These are phyloP conservation scores for Rhizopogon roseolus DNA, from an alignment of 768 basidiomycete genomes.

Conservation along the genomic window DNA sequence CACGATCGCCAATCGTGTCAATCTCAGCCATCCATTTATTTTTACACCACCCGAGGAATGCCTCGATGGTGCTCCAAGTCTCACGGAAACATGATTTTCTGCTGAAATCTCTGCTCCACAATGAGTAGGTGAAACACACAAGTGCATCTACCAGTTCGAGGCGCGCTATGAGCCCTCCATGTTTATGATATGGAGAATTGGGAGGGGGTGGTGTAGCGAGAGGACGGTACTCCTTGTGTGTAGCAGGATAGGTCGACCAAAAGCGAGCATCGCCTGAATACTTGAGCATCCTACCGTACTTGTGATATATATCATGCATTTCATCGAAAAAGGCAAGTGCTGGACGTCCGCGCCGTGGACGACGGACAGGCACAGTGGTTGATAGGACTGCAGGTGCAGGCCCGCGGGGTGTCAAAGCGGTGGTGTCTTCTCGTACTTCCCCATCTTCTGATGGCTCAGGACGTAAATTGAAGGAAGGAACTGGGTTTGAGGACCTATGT, in stretches of 20 bases:
- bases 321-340: slow-evolving; percentile 45
- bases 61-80: slow-evolving; percentile 66
- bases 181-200: slow-evolving; percentile 68
- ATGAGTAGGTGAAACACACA: slow-evolving; percentile 76
- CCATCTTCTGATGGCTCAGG: slow-evolving; percentile 44
- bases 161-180: slow-evolving; percentile 70
- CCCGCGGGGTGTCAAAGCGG: slow-evolving; percentile 14
- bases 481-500: slow-evolving; percentile 17
- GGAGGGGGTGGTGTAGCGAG: slow-evolving; percentile 59
- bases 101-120: slow-evolving; percentile 73
- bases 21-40: slow-evolving; percentile 51
- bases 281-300: slow-evolving; percentile 69
- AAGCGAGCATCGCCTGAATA: slow-evolving; percentile 80
- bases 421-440: slow-evolving; percentile 38
- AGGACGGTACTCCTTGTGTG: slow-evolving; percentile 60
- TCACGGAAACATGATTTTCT: slow-evolving; percentile 50
- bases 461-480: slow-evolving; percentile 22
- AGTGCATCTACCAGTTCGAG: slow-evolving; percentile 80
- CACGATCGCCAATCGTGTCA: slow-evolving; percentile 40
- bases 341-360: slow-evolving; percentile 59
- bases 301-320: slow-evolving; percentile 67
- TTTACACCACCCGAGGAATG: slow-evolving; percentile 70
- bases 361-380: slow-evolving; percentile 51
- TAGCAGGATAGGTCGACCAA: slow-evolving; percentile 65
- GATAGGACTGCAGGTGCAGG: slow-evolving; percentile 28